Conservation (phyloP, 192 early-diverging fungal species). For the Podila epigama region DNA sequence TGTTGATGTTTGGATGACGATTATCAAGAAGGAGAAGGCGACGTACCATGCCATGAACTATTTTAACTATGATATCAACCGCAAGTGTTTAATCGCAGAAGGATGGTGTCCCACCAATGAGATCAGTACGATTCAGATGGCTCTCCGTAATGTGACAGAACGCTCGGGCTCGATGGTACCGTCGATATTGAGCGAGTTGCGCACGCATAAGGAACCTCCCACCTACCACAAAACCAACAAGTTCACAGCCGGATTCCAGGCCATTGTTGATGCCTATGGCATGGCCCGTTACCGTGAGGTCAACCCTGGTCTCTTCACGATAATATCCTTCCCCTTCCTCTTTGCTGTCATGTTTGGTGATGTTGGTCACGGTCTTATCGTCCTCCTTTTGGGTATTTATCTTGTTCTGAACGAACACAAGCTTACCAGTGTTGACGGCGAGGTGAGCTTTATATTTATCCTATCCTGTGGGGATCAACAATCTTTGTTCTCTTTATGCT, state of each 20-base stretch:
- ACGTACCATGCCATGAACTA: conserved; percentile 96
- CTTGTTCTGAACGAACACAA: conserved; percentile 84
- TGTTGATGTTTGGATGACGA: conserved; percentile 86
- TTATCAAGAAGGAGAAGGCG: conserved; percentile 97
- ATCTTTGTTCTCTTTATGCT: no score
- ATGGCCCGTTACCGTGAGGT: conserved; percentile 96
- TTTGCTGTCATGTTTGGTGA: conserved; percentile 99
- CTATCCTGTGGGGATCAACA: no score
- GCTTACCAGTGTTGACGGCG: conserved; percentile 78
- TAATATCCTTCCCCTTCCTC: conserved; percentile 98
- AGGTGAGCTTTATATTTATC: conserved; percentile 58
- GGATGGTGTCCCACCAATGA: conserved; percentile 96
- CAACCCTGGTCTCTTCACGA: conserved; percentile 97
- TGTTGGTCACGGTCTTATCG: conserved; percentile 92
- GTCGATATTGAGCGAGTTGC: conserved; percentile 86
- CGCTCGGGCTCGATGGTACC: conserved; percentile 87
- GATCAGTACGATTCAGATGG: conserved; percentile 81
- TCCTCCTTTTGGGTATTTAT: conserved; percentile 78
- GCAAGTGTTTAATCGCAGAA: conserved; percentile 96
- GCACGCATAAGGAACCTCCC: conserved; percentile 88
- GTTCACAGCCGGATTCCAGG: conserved; percentile 96
- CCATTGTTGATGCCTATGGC: conserved; percentile 97
- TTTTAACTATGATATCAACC: conserved; percentile 93
- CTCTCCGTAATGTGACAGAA: conserved; percentile 77
- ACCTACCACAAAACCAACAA: conserved; percentile 97